phyloP scores from a whole-genome alignment of 2,329 filamentous ascomycete genomes.

The Pseudogymnoascus sp. region DNA sequence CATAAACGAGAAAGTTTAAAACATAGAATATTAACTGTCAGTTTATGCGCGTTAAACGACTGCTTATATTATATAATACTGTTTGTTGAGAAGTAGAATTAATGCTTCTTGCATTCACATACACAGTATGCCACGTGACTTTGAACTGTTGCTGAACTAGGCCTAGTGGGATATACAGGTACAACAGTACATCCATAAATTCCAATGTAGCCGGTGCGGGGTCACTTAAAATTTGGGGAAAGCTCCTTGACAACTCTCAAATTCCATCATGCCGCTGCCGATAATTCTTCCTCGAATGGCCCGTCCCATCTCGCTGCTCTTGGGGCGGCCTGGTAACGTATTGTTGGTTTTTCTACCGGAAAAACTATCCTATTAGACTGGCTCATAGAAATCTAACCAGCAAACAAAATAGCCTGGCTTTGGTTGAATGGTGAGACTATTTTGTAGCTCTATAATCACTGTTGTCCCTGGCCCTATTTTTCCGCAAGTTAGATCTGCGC shows the following conservation, averaged over 20 bases:
- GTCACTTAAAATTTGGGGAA: conserved; percentile 4
- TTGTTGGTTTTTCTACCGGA: background rate
- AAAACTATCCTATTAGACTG: background rate
- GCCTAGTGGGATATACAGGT: background rate
- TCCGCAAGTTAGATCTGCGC: background rate
- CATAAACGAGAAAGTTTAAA: background rate
- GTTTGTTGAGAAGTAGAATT: background rate
- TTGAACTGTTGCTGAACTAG: background rate
- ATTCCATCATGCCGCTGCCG: background rate
- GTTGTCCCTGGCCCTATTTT: background rate
- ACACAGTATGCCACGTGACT: background rate
- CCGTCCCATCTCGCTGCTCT: background rate
- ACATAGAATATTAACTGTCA: background rate
- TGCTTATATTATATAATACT: background rate
- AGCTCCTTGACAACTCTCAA: background rate
- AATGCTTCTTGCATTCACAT: background rate
- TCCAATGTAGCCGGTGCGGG: background rate
- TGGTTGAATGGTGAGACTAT: background rate
- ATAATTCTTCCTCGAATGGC: conserved; percentile 6
- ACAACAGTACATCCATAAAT: background rate
- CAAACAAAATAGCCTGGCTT: background rate
- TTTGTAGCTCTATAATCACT: background rate
- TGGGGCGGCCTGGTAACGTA: background rate
- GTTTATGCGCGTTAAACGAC: too few species aligned
- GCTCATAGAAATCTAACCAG: background rate